Evolutionary conservation across 2,329 filamentous ascomycete species (phyloP).

Genomic region (Rutstroemia sp.): DNA sequence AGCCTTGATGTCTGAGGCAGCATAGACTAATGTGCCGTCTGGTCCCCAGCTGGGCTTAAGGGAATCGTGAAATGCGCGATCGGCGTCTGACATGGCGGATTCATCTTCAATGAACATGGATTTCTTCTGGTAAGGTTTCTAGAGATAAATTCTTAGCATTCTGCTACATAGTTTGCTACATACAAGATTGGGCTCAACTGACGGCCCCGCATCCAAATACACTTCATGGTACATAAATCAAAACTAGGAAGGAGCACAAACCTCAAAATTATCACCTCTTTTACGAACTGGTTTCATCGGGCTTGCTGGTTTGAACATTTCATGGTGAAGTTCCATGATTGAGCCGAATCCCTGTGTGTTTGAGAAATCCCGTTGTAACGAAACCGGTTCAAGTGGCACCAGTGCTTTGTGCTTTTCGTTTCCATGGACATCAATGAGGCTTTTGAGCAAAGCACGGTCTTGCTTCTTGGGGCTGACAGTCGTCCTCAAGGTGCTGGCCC

Average conservation of each 20-base stretch:
- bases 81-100: conserved; percentile 51
- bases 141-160: conserved; percentile 42
- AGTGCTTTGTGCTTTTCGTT: conserved; percentile 40
- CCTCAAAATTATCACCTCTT: conserved; percentile 74
- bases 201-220: conserved; percentile 20
- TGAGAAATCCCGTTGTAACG: conserved; percentile 22
- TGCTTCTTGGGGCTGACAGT: conserved; percentile 93
- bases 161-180: conserved; percentile 28
- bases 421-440: conserved; percentile 32
- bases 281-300: conserved; percentile 45
- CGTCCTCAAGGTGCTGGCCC: conserved; percentile 88
- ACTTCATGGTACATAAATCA: conserved; percentile 1
- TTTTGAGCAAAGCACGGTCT: conserved; percentile 66
- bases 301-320: conserved; percentile 67
- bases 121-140: conserved; percentile 85
- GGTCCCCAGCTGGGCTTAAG: conserved; percentile 76
- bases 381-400: conserved; percentile 39
- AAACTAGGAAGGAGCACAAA: conserved; percentile 54
- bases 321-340: conserved; percentile 95
- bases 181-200: conserved; percentile 30
- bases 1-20: conserved; percentile 33
- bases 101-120: conserved; percentile 60
- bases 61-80: conserved; percentile 62
- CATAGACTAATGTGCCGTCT: conserved; percentile 64
- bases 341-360: conserved; percentile 65